Percentiles rank a stretch among this genome's conserved stretches.
phyloP scores from a whole-genome alignment of 805 yeast species.

The Metschnikowia borealis region DNA sequence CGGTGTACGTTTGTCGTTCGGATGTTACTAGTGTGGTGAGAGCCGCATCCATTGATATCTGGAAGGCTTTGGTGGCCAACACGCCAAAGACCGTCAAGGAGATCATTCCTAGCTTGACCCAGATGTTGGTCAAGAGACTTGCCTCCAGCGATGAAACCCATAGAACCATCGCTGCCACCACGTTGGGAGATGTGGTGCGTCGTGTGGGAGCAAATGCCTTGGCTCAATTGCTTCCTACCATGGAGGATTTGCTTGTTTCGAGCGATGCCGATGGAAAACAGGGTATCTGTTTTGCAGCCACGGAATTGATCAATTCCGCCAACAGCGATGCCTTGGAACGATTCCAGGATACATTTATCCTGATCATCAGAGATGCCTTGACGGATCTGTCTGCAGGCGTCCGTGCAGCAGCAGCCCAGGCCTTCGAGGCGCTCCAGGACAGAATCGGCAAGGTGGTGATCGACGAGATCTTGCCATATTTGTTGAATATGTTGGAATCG shows the following conservation, averaged over 20 bases:
- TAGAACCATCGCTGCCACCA: constrained; percentile 85
- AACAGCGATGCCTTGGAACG: constrained; percentile 54
- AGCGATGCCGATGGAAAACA: constrained; percentile 81
- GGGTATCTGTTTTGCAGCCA: constrained; percentile 93
- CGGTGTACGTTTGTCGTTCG: constrained; percentile 90
- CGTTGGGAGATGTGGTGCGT: constrained; percentile 91
- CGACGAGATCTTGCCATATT: constrained; percentile 82
- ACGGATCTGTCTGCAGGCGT: constrained; percentile 71
- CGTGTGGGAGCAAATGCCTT: constrained; percentile 89
- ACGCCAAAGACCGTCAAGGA: constrained; percentile 94
- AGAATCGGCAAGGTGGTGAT: constrained; percentile 79
- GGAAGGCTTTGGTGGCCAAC: constrained; percentile 95
- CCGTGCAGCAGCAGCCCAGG: constrained; percentile 86
- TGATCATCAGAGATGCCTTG: constrained; percentile 72
- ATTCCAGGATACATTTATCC: constrained; percentile 66
- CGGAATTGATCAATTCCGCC: constrained; percentile 78
- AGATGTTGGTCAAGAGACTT: constrained; percentile 72
- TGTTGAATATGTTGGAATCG: constrained; percentile 64
- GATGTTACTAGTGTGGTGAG: constrained; percentile 87
- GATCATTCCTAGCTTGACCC: constrained; percentile 78
- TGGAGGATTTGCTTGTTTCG: constrained; percentile 59
- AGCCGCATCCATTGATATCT: constrained; percentile 83
- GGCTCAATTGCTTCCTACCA: constrained; percentile 77
- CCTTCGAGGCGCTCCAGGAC: constrained; percentile 84
- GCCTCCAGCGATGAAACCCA: constrained; percentile 78